Evolutionary conservation across 2,329 filamentous ascomycete genomes (phyloP).

Genomic region (Talaromyces sp.): DNA sequence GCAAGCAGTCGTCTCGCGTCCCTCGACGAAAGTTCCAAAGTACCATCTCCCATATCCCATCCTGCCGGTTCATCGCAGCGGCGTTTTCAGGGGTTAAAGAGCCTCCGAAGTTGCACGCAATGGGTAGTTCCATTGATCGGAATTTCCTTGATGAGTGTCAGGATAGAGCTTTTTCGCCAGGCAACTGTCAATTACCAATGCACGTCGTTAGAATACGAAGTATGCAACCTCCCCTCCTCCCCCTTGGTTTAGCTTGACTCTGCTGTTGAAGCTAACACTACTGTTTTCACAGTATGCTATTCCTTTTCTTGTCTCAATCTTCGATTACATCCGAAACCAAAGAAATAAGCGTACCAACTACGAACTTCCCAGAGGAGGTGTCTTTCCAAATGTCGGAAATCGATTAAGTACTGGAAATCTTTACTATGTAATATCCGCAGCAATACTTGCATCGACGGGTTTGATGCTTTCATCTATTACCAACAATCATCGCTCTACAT

Average conservation of each 20-base stretch:
- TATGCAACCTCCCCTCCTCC: slow-evolving; percentile 15
- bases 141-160: slow-evolving; percentile 21
- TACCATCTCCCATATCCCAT: neutral
- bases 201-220: slow-evolving; percentile 27
- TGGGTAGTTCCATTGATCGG: slow-evolving; percentile 21
- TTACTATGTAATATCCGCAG: slow-evolving; percentile 34
- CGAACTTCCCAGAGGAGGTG: neutral
- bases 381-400: neutral
- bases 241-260: neutral
- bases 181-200: slow-evolving; percentile 42
- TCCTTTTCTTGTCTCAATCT: slow-evolving; percentile 37
- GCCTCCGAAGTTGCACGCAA: slow-evolving; percentile 14
- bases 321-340: slow-evolving; percentile 33
- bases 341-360: slow-evolving; percentile 13
- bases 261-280: slow-evolving; percentile 13
- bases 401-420: slow-evolving; percentile 21
- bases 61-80: neutral
- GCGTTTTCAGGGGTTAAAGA: neutral
- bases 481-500: slow-evolving; percentile 38
- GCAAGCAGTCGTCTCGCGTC: neutral
- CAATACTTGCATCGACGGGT: slow-evolving; percentile 35
- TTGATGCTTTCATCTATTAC: slow-evolving; percentile 31
- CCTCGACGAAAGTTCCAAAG: neutral
- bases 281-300: slow-evolving; percentile 27
- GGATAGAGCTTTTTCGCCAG: slow-evolving; percentile 37